These are phyloP conservation scores for Avicennia marina DNA, from an alignment of 257 asterid species.

Conservation along the genomic window DNA sequence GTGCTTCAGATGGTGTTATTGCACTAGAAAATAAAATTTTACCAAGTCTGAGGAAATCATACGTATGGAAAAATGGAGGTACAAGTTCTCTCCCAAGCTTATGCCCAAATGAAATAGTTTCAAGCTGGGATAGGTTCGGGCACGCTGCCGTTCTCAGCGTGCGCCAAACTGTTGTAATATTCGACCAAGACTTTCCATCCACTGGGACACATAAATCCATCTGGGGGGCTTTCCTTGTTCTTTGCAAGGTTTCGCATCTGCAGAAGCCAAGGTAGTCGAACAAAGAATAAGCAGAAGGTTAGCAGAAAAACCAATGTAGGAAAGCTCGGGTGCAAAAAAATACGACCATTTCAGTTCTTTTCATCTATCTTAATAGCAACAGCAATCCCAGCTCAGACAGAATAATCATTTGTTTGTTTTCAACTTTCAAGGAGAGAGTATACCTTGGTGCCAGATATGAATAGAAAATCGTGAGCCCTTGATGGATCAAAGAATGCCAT, in stretches of 20 bases:
- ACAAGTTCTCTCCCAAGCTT: conserved; percentile 3
- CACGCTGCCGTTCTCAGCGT: conserved; percentile 34
- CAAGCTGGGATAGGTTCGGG: conserved; percentile 39
- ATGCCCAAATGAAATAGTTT: conserved; percentile 6
- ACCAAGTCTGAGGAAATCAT: conserved; percentile 11
- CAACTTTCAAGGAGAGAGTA: background rate
- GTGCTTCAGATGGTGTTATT: conserved; percentile 25
- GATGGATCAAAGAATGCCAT: conserved; percentile 83
- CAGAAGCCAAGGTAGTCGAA: too few relatives aligned
- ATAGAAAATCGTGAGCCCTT: conserved; percentile 58
- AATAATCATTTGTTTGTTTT: too few relatives aligned
- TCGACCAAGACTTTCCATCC: conserved; percentile 77
- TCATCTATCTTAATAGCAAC: too few relatives aligned
- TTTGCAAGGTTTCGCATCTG: conserved; percentile 71
- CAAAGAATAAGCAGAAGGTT: too few relatives aligned
- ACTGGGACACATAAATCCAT: conserved; percentile 75
- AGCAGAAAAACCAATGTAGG: too few relatives aligned
- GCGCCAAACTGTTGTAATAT: conserved; percentile 52
- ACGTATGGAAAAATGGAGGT: conserved; percentile 17
- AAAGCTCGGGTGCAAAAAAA: too few relatives aligned
- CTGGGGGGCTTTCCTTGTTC: conserved; percentile 65
- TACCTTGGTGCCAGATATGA: conserved; percentile 83
- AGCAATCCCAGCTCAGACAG: too few relatives aligned
- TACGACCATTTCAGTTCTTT: too few relatives aligned
- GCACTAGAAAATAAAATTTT: background rate